phyloP scores from a whole-genome alignment of 306 rosid genomes.

The Neltuma alba region DNA sequence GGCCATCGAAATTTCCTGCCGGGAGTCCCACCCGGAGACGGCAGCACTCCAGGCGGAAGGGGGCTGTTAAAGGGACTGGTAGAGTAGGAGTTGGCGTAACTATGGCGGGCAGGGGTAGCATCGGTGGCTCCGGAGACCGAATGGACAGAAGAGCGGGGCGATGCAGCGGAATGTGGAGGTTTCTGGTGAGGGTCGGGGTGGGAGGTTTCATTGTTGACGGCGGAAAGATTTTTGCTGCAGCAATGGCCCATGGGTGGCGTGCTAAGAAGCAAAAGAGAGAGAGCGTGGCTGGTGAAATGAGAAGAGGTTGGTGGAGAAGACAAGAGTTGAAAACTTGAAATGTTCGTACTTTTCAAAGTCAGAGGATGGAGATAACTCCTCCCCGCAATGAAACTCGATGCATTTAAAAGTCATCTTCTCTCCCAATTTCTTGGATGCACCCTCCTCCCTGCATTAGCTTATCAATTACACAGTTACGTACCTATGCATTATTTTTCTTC shows the following conservation, averaged over 20 bases:
- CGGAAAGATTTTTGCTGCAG: constrained; percentile 62
- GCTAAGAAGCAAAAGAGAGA: background rate
- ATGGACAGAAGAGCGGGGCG: constrained; percentile 16
- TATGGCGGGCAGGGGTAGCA: constrained; percentile 48
- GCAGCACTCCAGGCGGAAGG: constrained; percentile 75
- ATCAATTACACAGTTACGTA: background rate
- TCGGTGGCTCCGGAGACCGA: constrained; percentile 39
- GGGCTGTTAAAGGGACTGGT: constrained; percentile 71
- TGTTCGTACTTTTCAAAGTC: background rate
- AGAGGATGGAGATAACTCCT: background rate
- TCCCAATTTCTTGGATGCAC: background rate
- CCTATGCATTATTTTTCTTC: background rate
- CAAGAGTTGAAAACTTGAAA: background rate
- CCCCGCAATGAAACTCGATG: background rate
- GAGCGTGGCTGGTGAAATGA: constrained; percentile 37
- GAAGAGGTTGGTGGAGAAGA: constrained; percentile 14
- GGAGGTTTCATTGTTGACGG: constrained; percentile 53
- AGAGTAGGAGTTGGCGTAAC: constrained; percentile 63
- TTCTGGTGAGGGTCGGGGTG: constrained; percentile 33
- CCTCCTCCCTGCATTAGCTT: background rate
- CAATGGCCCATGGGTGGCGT: constrained; percentile 72
- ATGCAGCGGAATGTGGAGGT: constrained; percentile 13
- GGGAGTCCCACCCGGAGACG: constrained; percentile 79
- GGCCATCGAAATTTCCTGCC: constrained; percentile 94
- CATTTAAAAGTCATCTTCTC: background rate